These are phyloP conservation scores for Protostelium mycophagum DNA, from an alignment of 78 protist genomes.

Conservation along the genomic window DNA sequence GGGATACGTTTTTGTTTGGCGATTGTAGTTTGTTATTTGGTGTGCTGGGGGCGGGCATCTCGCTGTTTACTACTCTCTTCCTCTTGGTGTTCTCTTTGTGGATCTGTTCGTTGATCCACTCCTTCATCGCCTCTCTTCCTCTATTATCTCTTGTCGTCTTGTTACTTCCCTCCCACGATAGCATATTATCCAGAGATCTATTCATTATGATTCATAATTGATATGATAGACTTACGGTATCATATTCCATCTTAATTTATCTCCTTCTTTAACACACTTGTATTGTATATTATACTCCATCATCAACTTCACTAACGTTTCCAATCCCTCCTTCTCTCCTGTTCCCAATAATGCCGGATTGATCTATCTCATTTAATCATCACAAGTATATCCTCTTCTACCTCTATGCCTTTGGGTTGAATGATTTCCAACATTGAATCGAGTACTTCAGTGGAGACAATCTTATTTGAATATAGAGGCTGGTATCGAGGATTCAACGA, in stretches of 20 bases:
- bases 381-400: neutral
- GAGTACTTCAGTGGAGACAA: constrained; percentile 19
- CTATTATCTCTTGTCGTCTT: neutral
- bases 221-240: neutral
- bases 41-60: neutral
- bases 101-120: neutral
- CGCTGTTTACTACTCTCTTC: neutral
- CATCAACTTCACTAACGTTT: constrained; percentile 25
- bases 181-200: neutral
- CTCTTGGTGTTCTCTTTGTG: constrained; percentile 4
- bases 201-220: neutral
- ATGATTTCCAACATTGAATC: constrained; percentile 32
- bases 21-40: neutral
- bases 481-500: neutral
- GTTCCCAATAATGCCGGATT: constrained; percentile 23
- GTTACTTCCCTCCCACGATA: neutral
- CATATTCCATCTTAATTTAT: neutral
- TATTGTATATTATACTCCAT: constrained; percentile 10
- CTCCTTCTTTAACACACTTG: neutral
- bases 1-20: constrained; percentile 4
- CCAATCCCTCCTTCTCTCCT: constrained; percentile 15
- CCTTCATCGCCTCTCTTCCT: neutral
- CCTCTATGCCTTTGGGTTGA: neutral
- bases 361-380: neutral
- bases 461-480: neutral